Conservation (phyloP, 768 basidiomycete genomes). For the Gymnopilus junonius region DNA sequence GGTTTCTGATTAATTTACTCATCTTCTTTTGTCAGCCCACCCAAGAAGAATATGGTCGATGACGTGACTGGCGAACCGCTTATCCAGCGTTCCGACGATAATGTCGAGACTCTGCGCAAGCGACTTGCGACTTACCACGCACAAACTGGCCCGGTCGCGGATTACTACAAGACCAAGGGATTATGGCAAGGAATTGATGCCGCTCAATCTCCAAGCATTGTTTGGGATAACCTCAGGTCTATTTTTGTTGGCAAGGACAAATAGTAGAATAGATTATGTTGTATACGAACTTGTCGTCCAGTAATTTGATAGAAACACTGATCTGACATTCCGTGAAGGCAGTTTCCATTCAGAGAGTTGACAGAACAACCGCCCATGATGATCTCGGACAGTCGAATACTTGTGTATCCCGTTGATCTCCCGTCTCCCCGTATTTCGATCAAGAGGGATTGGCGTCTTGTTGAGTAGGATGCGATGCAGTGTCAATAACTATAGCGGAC, state of each 20-base stretch:
- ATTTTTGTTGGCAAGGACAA: conserved; percentile 57
- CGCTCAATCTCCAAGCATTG: conserved; percentile 88
- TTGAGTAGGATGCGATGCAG: not conserved
- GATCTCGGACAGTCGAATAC: not conserved
- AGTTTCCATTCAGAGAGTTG: not conserved
- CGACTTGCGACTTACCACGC: conserved; percentile 88
- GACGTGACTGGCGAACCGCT: conserved; percentile 96
- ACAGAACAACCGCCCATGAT: not conserved
- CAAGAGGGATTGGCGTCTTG: conserved; percentile 1
- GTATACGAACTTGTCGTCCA: conserved; percentile 10
- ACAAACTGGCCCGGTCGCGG: conserved; percentile 95
- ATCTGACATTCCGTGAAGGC: not conserved
- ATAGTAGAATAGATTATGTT: conserved; percentile 31
- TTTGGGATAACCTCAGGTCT: conserved; percentile 83
- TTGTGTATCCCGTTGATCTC: not conserved
- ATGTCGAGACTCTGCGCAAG: conserved; percentile 92
- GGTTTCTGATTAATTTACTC: conserved; percentile 3
- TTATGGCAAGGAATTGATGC: conserved; percentile 94
- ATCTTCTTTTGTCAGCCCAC: conserved; percentile 65
- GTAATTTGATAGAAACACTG: not conserved
- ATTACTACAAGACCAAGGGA: conserved; percentile 92
- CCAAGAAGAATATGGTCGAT: conserved; percentile 94
- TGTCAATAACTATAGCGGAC: not conserved
- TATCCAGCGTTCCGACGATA: conserved; percentile 97
- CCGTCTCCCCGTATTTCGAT: not conserved